These are phyloP conservation scores for Halenospora varia DNA, from an alignment of 495 filamentous ascomycete genomes.

Conservation along the genomic window DNA sequence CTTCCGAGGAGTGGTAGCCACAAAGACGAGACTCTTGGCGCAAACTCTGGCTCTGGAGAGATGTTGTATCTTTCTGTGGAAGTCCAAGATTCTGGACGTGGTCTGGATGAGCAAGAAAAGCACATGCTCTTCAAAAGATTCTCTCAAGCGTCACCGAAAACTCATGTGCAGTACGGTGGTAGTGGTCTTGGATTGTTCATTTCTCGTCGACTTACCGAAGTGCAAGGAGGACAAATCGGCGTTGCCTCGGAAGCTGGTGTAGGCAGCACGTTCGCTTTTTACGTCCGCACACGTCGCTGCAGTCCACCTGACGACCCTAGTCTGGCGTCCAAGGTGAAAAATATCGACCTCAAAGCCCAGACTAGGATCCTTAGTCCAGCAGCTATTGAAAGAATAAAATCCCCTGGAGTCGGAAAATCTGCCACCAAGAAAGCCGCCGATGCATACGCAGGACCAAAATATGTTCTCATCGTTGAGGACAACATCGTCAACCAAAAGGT, in stretches of 20 bases:
- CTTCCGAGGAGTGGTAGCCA: conserved; percentile 26
- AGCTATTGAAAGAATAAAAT: conserved; percentile 11
- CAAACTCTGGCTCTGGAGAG: conserved; percentile 67
- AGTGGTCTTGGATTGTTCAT: conserved; percentile 82
- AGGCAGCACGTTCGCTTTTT: conserved; percentile 82
- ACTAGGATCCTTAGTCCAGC: no score
- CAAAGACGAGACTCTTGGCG: conserved; percentile 43
- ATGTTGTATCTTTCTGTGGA: conserved; percentile 66
- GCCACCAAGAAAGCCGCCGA: no score
- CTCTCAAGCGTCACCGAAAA: conserved; percentile 68
- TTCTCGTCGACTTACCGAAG: conserved; percentile 66
- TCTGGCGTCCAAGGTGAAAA: no score
- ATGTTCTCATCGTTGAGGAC: not conserved
- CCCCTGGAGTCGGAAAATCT: no score
- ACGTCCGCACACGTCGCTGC: conserved; percentile 43
- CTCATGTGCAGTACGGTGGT: conserved; percentile 75
- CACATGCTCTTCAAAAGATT: conserved; percentile 74
- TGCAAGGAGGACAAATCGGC: conserved; percentile 81
- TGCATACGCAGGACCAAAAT: no score
- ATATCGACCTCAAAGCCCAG: no score
- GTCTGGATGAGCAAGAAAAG: conserved; percentile 66
- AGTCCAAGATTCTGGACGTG: conserved; percentile 72
- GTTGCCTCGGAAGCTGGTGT: conserved; percentile 64
- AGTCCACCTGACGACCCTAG: no score
- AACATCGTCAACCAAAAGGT: not conserved